A percentile compares a stretch with the other conserved stretches of the same genome.
phyloP scores from a whole-genome alignment of 805 yeast genomes.

The Jamesozyma gamospora region DNA sequence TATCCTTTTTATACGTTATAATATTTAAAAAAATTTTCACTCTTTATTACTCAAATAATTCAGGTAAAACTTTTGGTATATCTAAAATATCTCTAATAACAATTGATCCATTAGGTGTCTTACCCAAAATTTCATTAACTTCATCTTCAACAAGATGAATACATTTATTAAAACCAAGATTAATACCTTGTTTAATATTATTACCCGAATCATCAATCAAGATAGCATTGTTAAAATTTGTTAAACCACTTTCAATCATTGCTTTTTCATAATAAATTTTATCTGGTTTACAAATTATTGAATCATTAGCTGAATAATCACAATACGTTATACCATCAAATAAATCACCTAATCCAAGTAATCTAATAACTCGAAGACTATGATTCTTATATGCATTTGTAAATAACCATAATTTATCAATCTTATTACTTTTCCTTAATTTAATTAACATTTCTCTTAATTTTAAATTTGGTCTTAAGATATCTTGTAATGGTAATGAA shows the following conservation, averaged over 20 bases:
- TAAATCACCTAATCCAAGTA: conserved; percentile 77
- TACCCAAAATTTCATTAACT: conserved; percentile 33
- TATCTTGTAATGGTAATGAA: conserved; percentile 67
- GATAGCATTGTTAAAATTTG: conserved; percentile 40
- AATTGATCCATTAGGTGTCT: conserved; percentile 36
- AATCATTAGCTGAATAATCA: conserved; percentile 53
- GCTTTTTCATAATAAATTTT: conserved; percentile 51
- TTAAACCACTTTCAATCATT: conserved; percentile 43
- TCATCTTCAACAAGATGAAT: conserved; percentile 66
- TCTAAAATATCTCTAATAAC: conserved; percentile 52
- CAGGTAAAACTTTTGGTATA: conserved; percentile 35
- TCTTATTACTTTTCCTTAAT: conserved; percentile 35
- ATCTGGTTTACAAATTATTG: conserved; percentile 83
- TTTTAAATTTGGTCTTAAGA: conserved; percentile 49
- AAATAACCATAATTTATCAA: conserved; percentile 74
- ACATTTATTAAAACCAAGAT: conserved; percentile 61
- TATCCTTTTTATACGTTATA: background rate
- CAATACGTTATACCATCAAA: conserved; percentile 90
- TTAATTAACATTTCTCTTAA: conserved; percentile 41
- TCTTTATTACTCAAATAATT: conserved; percentile 31
- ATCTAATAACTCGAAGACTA: conserved; percentile 64
- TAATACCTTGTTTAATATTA: conserved; percentile 64
- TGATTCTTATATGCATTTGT: conserved; percentile 91
- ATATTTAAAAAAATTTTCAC: too few species aligned
- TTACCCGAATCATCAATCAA: conserved; percentile 82